Evolutionary conservation across 2,329 filamentous ascomycete genomes (phyloP).

Genomic region (Sphaceloma murrayae): DNA sequence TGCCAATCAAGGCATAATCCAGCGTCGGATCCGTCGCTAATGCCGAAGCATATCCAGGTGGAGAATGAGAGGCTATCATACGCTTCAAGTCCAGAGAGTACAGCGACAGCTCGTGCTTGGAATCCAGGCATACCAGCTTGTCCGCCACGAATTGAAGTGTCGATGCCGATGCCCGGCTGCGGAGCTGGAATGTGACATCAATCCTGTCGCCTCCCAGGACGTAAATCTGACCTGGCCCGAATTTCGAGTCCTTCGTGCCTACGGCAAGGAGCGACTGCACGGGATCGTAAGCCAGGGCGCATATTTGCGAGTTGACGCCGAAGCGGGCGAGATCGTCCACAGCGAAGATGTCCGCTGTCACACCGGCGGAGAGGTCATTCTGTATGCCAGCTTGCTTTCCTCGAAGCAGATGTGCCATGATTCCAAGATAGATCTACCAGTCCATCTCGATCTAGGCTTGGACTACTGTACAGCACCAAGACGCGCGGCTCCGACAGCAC

Average conservation of each 20-base stretch:
- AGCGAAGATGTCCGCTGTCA: slow-evolving; percentile 66
- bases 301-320: slow-evolving; percentile 59
- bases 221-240: slow-evolving; percentile 79
- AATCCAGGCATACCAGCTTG: slow-evolving; percentile 75
- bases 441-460: background rate
- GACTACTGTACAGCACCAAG: too few species aligned
- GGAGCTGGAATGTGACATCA: slow-evolving; percentile 61
- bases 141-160: slow-evolving; percentile 77
- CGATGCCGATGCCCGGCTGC: slow-evolving; percentile 63
- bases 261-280: slow-evolving; percentile 88
- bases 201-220: slow-evolving; percentile 77
- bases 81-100: slow-evolving; percentile 68
- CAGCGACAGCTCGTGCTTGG: slow-evolving; percentile 72
- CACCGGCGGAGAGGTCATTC: slow-evolving; percentile 76
- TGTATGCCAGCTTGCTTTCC: slow-evolving; percentile 90
- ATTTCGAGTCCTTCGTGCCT: slow-evolving; percentile 79
- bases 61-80: slow-evolving; percentile 59
- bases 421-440: background rate
- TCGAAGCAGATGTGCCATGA: slow-evolving; percentile 79
- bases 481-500: too few species aligned
- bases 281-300: slow-evolving; percentile 81
- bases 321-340: slow-evolving; percentile 74
- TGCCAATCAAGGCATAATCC: slow-evolving; percentile 82
- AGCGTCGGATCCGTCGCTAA: slow-evolving; percentile 79
- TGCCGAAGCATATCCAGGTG: slow-evolving; percentile 64